Evolutionary conservation across 163 green algal genomes (phyloP), one percentile per base, ranked within the genome.

Genomic region (Scenedesmus sp.): DNA sequence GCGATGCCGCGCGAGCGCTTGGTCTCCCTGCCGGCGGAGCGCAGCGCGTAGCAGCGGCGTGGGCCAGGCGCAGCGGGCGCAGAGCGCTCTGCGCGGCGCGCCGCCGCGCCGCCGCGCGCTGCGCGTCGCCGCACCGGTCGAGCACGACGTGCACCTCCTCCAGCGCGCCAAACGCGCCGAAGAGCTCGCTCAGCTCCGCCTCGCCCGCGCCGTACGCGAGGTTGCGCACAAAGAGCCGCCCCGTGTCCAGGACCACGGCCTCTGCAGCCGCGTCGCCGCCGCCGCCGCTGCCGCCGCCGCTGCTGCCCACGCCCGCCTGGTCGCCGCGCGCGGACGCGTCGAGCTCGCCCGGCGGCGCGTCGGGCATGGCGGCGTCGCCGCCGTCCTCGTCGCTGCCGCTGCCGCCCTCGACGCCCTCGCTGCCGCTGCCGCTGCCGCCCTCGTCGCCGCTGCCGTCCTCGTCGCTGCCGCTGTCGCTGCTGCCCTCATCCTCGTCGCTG

Each of bases 201-300:
- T 99, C 95, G 0, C 86, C 94, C 29, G 93, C 89, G n/a, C 74
- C 86, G 86, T 96, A 99, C 0, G 94, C 84, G 71, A 99, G 89
- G 84, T 99, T 99, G 36, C 96, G 87, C 51, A 99, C 79, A 86
- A 99, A 99, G 51, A 99, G 85, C 15, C 96, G 87, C 0, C 91
- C 91, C 10, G 92, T 97, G 33, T 97, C 88, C 22, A 60, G 39
- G 6, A 95, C 87, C 20, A 60, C 76, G 10, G 47, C 72, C 24
- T 83, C 82, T 4, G 50, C 75, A 24, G 74, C 71, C 36, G 26
- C 75, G 11, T 29, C 71, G 0, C 66, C 42, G 45, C 45, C 45
- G 6, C 57, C 58, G 50, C 36, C 34, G 60, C 72, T 64, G 47
- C 44, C 51, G 62, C 72, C 58, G 60, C 22, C 53, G 13, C 77